A percentile compares a stretch with the other conserved stretches of the same genome.
Evolutionary conservation across 2,329 filamentous ascomycete species (phyloP).

Genomic region (Pseudocercospora vitis): DNA sequence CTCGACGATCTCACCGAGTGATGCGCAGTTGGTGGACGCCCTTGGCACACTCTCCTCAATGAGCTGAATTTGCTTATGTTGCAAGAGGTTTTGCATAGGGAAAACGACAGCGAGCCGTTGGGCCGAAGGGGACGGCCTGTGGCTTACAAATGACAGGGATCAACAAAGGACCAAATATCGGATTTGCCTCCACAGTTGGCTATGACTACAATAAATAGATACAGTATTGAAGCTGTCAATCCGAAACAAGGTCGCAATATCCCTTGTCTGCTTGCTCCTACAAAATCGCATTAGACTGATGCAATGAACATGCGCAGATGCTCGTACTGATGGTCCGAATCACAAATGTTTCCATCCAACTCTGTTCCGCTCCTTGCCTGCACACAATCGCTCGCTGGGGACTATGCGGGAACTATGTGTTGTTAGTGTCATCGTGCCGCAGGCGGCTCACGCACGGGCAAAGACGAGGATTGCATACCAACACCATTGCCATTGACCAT

Average conservation of each 20-base stretch:
- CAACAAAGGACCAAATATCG: not conserved
- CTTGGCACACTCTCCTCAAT: too few species aligned
- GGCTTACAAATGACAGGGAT: too few species aligned
- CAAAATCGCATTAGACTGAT: not conserved
- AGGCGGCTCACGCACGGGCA: slow-evolving; percentile 18
- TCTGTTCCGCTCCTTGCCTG: not conserved
- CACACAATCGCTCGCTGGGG: not conserved
- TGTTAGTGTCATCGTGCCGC: slow-evolving; percentile 9
- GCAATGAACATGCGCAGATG: slow-evolving; percentile 1
- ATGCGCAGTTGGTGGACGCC: too few species aligned
- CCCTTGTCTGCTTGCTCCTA: slow-evolving; percentile 1
- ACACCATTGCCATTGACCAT: slow-evolving; percentile 26
- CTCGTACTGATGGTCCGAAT: not conserved
- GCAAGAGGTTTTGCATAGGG: too few species aligned
- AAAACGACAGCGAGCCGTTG: too few species aligned
- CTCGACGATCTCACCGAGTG: too few species aligned
- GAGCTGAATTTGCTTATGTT: too few species aligned
- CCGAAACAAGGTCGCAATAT: not conserved
- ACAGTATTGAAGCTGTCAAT: not conserved
- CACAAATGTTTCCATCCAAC: not conserved
- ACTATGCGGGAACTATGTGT: not conserved
- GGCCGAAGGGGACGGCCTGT: too few species aligned
- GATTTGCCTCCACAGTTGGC: not conserved
- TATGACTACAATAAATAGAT: not conserved
- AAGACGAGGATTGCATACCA: slow-evolving; percentile 10